phyloP scores from a whole-genome alignment of 441 rosid genomes.

The Euphorbia neoarborescens region DNA sequence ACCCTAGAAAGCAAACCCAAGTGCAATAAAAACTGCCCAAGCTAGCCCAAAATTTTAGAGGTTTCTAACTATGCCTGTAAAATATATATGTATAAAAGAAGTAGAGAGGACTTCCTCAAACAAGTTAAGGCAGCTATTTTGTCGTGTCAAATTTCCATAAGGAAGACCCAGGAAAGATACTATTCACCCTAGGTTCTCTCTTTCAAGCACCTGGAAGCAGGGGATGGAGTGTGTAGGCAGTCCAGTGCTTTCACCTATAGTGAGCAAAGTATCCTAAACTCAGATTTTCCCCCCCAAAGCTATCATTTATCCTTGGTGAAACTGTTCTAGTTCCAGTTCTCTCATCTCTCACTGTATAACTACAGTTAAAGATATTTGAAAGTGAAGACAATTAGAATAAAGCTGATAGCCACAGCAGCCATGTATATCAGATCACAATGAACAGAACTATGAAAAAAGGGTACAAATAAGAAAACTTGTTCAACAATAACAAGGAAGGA shows the following conservation, averaged over 20 bases:
- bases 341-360: neutral
- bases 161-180: neutral
- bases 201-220: neutral
- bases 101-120: neutral
- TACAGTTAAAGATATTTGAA: neutral
- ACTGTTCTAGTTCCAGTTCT: neutral
- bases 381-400: neutral
- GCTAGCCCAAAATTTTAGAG: neutral
- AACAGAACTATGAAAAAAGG: neutral
- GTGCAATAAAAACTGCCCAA: neutral
- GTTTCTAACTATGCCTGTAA: neutral
- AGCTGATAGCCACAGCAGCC: neutral
- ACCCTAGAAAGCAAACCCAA: neutral
- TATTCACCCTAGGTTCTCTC: neutral
- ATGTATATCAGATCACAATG: neutral
- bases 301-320: neutral
- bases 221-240: neutral
- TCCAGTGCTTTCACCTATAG: neutral
- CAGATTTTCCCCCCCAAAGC: neutral
- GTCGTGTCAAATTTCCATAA: too few species aligned
- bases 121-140: neutral
- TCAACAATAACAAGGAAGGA: constrained; percentile 22
- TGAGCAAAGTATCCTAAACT: neutral
- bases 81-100: neutral
- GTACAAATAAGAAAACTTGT: constrained; percentile 8